A percentile compares a stretch with the other conserved stretches of the same genome.
phyloP scores from a whole-genome alignment of 2,329 filamentous ascomycete genomes.

The Shiraia bambusicola region DNA sequence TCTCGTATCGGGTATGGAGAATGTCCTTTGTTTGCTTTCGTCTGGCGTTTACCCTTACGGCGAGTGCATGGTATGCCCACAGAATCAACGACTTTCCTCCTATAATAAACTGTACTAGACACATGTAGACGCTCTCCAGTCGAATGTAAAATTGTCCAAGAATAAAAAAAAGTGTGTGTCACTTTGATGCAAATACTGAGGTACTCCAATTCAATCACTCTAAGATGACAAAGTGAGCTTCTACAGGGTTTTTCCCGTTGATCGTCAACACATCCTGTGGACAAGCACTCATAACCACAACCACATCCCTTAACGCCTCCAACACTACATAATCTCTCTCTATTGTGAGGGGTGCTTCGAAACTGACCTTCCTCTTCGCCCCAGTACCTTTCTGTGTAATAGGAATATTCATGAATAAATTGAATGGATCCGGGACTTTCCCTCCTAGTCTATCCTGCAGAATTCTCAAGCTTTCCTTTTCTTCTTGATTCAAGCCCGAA shows the following conservation, averaged over 20 bases:
- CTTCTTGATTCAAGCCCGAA: conserved; percentile 7
- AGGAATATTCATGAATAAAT: conserved; percentile 51
- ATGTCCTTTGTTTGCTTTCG: no score
- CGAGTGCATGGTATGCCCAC: no score
- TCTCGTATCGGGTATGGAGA: no score
- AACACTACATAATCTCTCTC: conserved; percentile 48
- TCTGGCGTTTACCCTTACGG: no score
- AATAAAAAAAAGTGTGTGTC: not conserved
- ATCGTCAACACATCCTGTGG: conserved; percentile 49
- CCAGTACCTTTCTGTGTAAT: conserved; percentile 42
- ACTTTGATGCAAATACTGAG: not conserved
- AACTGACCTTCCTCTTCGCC: conserved; percentile 38
- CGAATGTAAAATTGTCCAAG: no score
- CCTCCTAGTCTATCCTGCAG: conserved; percentile 27
- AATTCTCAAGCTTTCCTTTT: conserved; percentile 21
- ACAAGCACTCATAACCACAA: conserved; percentile 52
- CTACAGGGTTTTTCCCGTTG: conserved; percentile 47
- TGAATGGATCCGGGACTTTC: conserved; percentile 38
- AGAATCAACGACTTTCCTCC: not conserved
- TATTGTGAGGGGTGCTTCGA: conserved; percentile 45
- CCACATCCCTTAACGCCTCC: conserved; percentile 48
- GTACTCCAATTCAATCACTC: conserved; percentile 12
- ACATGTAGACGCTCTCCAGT: not conserved
- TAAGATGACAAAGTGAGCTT: conserved; percentile 52
- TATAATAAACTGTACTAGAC: no score